Evolutionary conservation across 2,329 filamentous ascomycete genomes (phyloP).

Genomic region (Grosmannia serpens): DNA sequence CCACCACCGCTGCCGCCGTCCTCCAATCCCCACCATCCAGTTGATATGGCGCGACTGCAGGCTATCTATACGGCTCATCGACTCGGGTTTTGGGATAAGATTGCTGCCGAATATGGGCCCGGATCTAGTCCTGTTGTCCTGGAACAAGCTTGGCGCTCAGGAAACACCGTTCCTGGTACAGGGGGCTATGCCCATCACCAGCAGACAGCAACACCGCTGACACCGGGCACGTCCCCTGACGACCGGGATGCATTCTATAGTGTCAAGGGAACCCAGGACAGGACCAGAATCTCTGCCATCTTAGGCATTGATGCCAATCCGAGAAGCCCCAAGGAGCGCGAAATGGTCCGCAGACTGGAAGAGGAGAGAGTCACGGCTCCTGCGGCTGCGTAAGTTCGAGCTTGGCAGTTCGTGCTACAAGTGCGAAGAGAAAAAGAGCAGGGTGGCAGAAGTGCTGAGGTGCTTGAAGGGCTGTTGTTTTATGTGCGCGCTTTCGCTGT

Average conservation of each 20-base stretch:
- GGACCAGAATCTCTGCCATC: constrained; percentile 52
- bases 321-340: constrained; percentile 43
- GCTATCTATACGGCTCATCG: constrained; percentile 61
- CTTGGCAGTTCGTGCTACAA: neutral
- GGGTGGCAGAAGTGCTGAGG: neutral
- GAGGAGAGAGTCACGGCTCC: constrained; percentile 24
- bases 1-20: constrained; percentile 23
- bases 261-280: constrained; percentile 28
- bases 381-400: constrained; percentile 1
- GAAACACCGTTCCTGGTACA: constrained; percentile 15
- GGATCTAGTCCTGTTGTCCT: constrained; percentile 50
- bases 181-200: constrained; percentile 13
- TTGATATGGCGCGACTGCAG: constrained; percentile 56
- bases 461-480: neutral
- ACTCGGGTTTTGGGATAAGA: constrained; percentile 58
- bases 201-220: constrained; percentile 34
- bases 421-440: neutral
- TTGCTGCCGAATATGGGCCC: constrained; percentile 60
- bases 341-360: constrained; percentile 44
- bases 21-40: constrained; percentile 28
- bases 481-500: neutral
- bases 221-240: constrained; percentile 40
- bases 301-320: constrained; percentile 49
- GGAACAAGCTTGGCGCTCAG: constrained; percentile 58
- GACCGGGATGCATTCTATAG: constrained; percentile 29